Conservation (phyloP, 331 rosid species). For the Malus hybrid region DNA sequence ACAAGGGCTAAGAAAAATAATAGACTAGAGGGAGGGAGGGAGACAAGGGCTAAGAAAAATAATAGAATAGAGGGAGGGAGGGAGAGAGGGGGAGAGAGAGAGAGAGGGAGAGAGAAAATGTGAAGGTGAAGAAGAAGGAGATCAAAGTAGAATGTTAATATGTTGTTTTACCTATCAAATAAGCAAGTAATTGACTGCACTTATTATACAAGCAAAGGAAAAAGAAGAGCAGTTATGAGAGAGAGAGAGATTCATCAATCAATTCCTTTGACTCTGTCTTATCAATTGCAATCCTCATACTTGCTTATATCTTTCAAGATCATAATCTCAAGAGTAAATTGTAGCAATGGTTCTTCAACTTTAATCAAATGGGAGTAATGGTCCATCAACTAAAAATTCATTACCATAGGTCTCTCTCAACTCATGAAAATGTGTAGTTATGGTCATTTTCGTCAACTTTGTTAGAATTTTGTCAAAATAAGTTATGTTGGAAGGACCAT, state of each 20-base stretch:
- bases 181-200: conserved; percentile 6
- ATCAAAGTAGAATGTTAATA: background rate
- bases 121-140: background rate
- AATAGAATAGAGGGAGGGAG: background rate
- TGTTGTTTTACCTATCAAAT: conserved; percentile 8
- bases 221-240: background rate
- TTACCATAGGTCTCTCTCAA: no score
- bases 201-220: background rate
- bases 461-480: no score
- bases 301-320: background rate
- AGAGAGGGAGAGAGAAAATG: background rate
- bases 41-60: no score
- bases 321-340: no score
- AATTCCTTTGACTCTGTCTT: conserved; percentile 3
- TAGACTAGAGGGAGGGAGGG: no score
- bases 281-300: conserved; percentile 19
- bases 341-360: no score
- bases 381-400: no score
- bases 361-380: no score
- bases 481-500: no score
- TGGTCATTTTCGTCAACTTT: no score
- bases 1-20: no score
- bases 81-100: background rate
- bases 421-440: no score
- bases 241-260: conserved; percentile 7